Conservation (phyloP, 1,284 basidiomycete species). For the Pyrrhoderma lamaoense region DNA sequence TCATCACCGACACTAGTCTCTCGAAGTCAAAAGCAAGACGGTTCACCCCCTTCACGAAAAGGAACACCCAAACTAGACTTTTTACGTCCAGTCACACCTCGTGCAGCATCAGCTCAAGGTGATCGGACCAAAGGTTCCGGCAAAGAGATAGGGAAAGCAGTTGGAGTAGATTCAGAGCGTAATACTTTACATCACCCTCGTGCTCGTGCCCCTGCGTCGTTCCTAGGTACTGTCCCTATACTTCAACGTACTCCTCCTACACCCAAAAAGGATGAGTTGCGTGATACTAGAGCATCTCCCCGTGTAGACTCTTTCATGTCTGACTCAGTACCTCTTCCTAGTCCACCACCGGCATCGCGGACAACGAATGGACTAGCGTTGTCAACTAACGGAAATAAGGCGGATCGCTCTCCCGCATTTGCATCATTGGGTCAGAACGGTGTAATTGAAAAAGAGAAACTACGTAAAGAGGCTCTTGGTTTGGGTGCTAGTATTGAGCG, state of each 20-base stretch:
- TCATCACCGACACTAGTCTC: background rate
- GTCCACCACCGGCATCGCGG: background rate
- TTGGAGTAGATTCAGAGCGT: background rate
- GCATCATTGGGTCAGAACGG: background rate
- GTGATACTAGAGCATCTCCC: background rate
- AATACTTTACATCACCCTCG: constrained; percentile 5
- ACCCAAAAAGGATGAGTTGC: constrained; percentile 4
- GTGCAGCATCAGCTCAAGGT: constrained; percentile 5
- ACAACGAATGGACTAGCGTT: background rate
- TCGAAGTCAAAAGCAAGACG: constrained; percentile 8
- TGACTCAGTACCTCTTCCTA: constrained; percentile 16
- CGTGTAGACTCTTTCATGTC: constrained; percentile 19
- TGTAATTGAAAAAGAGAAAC: background rate
- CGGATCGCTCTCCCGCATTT: constrained; percentile 2
- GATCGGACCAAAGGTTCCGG: constrained; percentile 9
- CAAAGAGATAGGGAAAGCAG: constrained; percentile 2
- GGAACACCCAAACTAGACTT: constrained; percentile 14
- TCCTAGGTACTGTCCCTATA: constrained; percentile 7
- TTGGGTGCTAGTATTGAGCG: background rate
- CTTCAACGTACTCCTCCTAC: constrained; percentile 16
- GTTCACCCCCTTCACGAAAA: background rate
- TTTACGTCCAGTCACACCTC: constrained; percentile 10
- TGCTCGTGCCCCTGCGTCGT: constrained; percentile 6
- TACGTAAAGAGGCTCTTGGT: background rate
- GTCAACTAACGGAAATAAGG: background rate